Base-by-base conservation (phyloP, 1,139 yeast species). In the Lodderomyces parapsilosis region DNA sequence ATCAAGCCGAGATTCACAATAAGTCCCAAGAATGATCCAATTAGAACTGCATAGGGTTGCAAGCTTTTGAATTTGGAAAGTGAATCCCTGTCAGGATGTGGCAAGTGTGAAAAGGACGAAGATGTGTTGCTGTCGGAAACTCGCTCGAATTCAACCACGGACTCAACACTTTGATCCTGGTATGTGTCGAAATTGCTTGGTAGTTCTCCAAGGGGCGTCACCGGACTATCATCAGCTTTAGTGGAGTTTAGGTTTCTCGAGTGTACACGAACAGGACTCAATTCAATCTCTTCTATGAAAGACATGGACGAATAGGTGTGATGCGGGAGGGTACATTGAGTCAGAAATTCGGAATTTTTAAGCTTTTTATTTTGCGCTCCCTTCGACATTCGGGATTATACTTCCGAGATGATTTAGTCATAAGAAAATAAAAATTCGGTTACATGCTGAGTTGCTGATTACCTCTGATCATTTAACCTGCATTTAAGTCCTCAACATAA, bases 21-120 rank as follows among this genome's bases (percentile, higher is more conserved):
- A 30, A 79, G 64, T 1, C 87, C 83, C 38, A 79, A 60, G 57
- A 81, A 81, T 0, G 85, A 75, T 1, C 90, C 90, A 6, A 82
- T 59, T 0, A 85, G 80, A 0, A 80, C 87, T 5, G 67, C 49
- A 71, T 84, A 80, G 1, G 87, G 86, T 42, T 59, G 54, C 23
- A 59, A 40, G 0, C 6, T 30, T 30, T 30, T 30, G 33, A 30
- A 15, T 13, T 11, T 30, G 19, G 33, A 3, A 30, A n/a, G 10
- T 5, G 19, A 15, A 11, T 15, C 33, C 14, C 9, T 10, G 6
- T n/a, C 19, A n/a, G n/a, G n/a, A n/a, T 30, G 25, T 11, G 24
- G 17, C 15, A 27, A 27, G 9, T 32, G 35, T n/a, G n/a, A n/a
- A n/a, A n/a, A 15, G 9, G 35, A 32, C 6, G 35, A 33, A n/a